These are phyloP conservation scores for Pichia manshurica DNA, from an alignment of 805 yeast genomes.

Conservation along the genomic window DNA sequence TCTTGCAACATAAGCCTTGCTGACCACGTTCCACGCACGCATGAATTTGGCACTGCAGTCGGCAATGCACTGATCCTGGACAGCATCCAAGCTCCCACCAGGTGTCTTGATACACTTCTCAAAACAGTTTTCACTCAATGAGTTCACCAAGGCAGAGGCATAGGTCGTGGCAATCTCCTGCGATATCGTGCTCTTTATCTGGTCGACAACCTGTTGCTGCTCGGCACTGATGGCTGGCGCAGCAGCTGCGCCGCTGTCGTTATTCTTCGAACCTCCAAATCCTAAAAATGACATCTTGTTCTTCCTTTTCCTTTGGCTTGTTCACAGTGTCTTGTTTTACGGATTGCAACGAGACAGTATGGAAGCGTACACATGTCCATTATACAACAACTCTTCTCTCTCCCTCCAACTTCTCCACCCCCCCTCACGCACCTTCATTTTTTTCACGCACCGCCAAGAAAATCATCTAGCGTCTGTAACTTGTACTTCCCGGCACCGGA, in stretches of 20 bases:
- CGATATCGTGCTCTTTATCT: slow-evolving; percentile 63
- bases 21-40: slow-evolving; percentile 85
- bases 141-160: slow-evolving; percentile 81
- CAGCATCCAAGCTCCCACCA: slow-evolving; percentile 38
- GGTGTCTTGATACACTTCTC: slow-evolving; percentile 70
- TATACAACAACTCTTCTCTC: too few relatives aligned
- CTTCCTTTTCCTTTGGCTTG: background rate
- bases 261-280: slow-evolving; percentile 20
- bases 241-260: background rate
- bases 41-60: slow-evolving; percentile 83
- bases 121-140: slow-evolving; percentile 82
- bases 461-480: slow-evolving; percentile 81
- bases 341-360: too few relatives aligned
- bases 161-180: slow-evolving; percentile 88
- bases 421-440: background rate
- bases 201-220: slow-evolving; percentile 47
- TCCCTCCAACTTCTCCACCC: too few relatives aligned
- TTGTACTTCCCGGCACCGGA: slow-evolving; percentile 37
- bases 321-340: too few relatives aligned
- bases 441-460: slow-evolving; percentile 35
- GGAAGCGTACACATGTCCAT: too few relatives aligned
- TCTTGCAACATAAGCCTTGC: slow-evolving; percentile 69
- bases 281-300: slow-evolving; percentile 28
- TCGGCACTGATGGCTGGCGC: slow-evolving; percentile 14
- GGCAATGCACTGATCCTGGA: slow-evolving; percentile 62